Conservation (phyloP, 192 early-diverging fungal species). For the Coemansia aciculifera region DNA sequence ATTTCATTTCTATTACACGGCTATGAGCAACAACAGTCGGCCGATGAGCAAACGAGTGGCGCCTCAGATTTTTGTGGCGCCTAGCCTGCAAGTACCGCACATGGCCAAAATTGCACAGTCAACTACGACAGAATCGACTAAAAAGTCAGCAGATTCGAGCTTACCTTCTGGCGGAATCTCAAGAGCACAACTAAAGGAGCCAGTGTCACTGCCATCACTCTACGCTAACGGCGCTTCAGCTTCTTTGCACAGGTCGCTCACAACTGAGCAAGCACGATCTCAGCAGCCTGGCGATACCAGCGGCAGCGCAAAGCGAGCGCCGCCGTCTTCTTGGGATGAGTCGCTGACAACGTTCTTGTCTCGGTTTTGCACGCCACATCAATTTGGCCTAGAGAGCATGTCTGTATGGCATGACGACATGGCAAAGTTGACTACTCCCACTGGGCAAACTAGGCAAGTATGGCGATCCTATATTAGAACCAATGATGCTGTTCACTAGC, state of each 20-base stretch:
- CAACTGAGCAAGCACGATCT: slow-evolving; percentile 29
- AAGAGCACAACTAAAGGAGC: slow-evolving; percentile 25
- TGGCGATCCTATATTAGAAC: too few relatives aligned
- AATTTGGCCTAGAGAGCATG: slow-evolving; percentile 43
- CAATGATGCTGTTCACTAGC: not conserved
- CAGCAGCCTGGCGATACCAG: slow-evolving; percentile 7
- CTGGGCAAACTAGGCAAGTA: slow-evolving; percentile 18
- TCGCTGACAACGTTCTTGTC: slow-evolving; percentile 34
- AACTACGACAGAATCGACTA: slow-evolving; percentile 4
- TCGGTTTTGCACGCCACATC: slow-evolving; percentile 40
- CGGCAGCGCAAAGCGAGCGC: not conserved
- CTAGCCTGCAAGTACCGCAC: slow-evolving; percentile 33
- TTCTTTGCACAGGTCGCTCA: slow-evolving; percentile 29
- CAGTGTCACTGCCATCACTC: not conserved
- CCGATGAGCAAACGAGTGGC: slow-evolving; percentile 15
- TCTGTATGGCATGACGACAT: slow-evolving; percentile 49
- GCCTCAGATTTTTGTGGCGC: slow-evolving; percentile 17
- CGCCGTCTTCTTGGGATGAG: slow-evolving; percentile 39
- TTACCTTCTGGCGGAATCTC: slow-evolving; percentile 20
- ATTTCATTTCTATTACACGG: not conserved
- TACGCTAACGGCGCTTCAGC: slow-evolving; percentile 17
- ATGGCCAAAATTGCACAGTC: slow-evolving; percentile 18
- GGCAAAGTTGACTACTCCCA: slow-evolving; percentile 25
- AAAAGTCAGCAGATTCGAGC: not conserved
- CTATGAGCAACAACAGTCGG: not conserved